Base-by-base conservation (phyloP, 495 filamentous ascomycete species). In the Corynascus novoguineensis region DNA sequence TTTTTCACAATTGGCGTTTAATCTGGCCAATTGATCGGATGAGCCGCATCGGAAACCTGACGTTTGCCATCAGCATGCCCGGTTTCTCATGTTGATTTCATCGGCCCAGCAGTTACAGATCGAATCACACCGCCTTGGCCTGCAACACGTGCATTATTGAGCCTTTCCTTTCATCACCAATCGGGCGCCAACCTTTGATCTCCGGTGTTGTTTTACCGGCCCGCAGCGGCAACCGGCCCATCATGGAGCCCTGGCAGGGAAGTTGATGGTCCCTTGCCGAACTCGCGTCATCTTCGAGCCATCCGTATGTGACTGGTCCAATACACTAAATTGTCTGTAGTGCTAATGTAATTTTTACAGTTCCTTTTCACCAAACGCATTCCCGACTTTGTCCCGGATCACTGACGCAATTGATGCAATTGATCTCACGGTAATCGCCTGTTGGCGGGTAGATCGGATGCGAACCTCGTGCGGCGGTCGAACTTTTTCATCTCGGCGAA, bases 391-490 rank as follows among this genome's bases (percentile, higher is more conserved):
- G 9, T 50, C 24, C 15, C 47, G 17, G 29, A 34, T 4, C 15
- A 21, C 32, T 50, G 48, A 50, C 37, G 48, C 32, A 50, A 50
- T 50, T 21, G 21, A 50, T 25, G n/a, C 38, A 19, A 11, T n/a
- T n/a, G n/a, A n/a, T n/a, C 12, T 34, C 25, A 3, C 34, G 32
- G 3, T 22, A n/a, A 17, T 21, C 32, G 10, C 11, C 37, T 31
- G 50, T 42, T 4, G 28, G 40, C 52, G 42, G 52, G 7, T 53
- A 37, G 22, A n/a, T 53, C 48, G 38, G 51, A 44, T 22, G 51
- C 25, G 17, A 14, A 29, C 4, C 21, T n/a, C 50, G 24, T 14
- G 35, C 14, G 0, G 24, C 34, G 21, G 37, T 11, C 24, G 31
- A 14, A n/a, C 3, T 17, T 15, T 49, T 31, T 42, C 32, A 37